Evolutionary conservation across 257 asterid species (phyloP).

Genomic region (Nyctanthes arbortristis): DNA sequence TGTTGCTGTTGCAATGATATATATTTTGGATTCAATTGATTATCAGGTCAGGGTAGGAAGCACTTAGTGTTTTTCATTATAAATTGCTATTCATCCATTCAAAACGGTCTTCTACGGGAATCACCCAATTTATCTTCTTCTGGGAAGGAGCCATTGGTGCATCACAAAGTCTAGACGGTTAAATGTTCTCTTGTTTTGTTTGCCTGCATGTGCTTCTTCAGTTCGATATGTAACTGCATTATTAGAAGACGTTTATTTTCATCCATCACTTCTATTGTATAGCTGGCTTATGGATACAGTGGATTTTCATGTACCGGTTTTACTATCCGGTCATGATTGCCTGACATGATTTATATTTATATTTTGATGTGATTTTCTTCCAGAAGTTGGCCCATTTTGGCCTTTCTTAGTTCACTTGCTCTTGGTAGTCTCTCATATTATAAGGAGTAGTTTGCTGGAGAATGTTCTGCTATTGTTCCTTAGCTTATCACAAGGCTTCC

Average conservation of each 20-base stretch:
- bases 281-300: not conserved
- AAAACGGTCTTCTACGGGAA: not conserved
- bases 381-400: not conserved
- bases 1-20: not conserved
- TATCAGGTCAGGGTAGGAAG: not conserved
- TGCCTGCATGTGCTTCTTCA: not conserved
- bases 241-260: not conserved
- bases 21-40: not conserved
- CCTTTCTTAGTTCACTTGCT: conserved; percentile 13
- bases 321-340: not conserved
- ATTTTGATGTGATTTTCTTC: not conserved
- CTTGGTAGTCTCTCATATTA: not conserved
- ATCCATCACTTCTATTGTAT: not conserved
- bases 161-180: not conserved
- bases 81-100: conserved; percentile 1
- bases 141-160: not conserved
- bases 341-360: not conserved
- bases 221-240: not conserved
- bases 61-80: not conserved
- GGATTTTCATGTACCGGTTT: not conserved
- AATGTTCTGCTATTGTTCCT: conserved; percentile 15
- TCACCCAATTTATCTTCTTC: not conserved
- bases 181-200: not conserved
- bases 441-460: conserved; percentile 10
- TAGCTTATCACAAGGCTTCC: conserved; percentile 13